Evolutionary conservation across 108 stramenopile species (phyloP), one percentile per base, ranked within the genome.

Genomic region (Asterionellopsis glacialis): DNA sequence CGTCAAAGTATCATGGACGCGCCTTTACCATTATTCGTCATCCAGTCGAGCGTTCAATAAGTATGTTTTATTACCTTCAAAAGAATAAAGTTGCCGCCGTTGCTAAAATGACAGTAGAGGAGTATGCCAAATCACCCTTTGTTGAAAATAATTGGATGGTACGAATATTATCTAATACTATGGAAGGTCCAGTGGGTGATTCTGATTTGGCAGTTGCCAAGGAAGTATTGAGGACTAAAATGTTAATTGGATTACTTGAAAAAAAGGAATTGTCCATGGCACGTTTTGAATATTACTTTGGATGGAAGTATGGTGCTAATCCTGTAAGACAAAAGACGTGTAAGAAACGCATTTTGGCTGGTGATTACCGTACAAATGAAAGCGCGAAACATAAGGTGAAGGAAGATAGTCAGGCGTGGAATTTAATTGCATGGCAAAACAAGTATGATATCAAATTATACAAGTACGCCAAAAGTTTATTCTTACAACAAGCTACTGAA

Each of bases 111-210:
- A 60, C 59, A 0, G 49, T 80, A 7, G 65, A 73, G 33, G 68
- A 80, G 22, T 80, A 73, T 66, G 74, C 74, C 38, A 69, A 57
- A 42, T 68, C 66, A 41, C 14, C 27, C 33, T 67, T 59, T 28
- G 71, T 79, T 40, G 79, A 80, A 49, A 70, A 71, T 62, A 80
- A 80, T 70, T 80, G 79, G 79, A 63, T 79, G 61, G 74, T 74
- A 0, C 13, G 78, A 7, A 68, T 74, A n/a, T 48, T 79, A 14
- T 58, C 65, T 11, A 40, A 61, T 15, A 72, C 60, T 28, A 56
- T 53, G 12, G 27, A 57, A 22, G 78, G 74, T 11, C 67, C 64
- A 25, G 51, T 79, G 28, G 47, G 41, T 0, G 65, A 60, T 39
- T 23, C 41, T 40, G 70, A 79, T 64, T 48, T 79, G 70, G 52